Evolutionary conservation across 169 alveolate genomes (phyloP).

Genomic region (Eimeria sp.): DNA sequence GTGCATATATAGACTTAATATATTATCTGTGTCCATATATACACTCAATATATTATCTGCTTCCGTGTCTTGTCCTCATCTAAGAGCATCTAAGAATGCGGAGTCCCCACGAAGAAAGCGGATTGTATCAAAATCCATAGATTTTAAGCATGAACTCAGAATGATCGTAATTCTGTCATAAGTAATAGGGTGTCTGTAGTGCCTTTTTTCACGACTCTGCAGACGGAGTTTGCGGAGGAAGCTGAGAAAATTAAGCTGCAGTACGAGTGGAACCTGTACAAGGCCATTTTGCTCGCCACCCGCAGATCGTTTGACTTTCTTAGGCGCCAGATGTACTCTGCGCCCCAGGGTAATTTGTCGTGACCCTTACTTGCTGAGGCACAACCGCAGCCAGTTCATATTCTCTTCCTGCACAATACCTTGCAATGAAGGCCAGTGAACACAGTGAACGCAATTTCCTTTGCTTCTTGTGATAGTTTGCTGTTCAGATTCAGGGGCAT

Average conservation of each 20-base stretch:
- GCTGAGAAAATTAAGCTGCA: conserved; percentile 94
- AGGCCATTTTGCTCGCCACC: conserved; percentile 96
- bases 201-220: background rate
- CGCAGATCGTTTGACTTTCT: conserved; percentile 59
- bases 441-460: background rate
- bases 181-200: background rate
- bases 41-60: too few species aligned
- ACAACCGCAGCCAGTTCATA: background rate
- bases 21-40: too few species aligned
- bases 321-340: conserved; percentile 54
- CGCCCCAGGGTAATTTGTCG: conserved; percentile 43
- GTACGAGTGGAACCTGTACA: conserved; percentile 97
- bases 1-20: too few species aligned
- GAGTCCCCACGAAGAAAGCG: background rate
- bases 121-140: too few species aligned
- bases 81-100: too few species aligned
- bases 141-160: too few species aligned
- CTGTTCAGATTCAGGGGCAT: conserved; percentile 88
- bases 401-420: background rate
- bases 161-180: background rate
- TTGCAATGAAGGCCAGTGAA: background rate
- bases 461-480: background rate
- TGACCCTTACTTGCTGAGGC: background rate
- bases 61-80: too few species aligned
- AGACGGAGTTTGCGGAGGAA: conserved; percentile 91